phyloP scores from a whole-genome alignment of 106 monocot genomes.

The Acorus gramineus region DNA sequence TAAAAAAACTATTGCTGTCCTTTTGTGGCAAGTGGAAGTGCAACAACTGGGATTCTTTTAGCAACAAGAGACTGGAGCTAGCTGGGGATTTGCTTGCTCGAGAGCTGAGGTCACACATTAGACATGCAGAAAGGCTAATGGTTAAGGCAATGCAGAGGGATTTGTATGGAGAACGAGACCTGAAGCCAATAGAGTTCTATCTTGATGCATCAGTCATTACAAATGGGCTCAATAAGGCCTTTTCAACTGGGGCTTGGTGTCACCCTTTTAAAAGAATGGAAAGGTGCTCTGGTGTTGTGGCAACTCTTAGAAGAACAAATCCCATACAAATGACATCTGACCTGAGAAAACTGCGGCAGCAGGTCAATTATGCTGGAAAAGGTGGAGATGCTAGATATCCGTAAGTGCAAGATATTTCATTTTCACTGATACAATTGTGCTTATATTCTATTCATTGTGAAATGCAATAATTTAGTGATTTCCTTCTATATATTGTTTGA shows the following conservation, averaged over 20 bases:
- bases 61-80: conserved; percentile 83
- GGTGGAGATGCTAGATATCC: conserved; percentile 97
- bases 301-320: conserved; percentile 77
- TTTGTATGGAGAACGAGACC: conserved; percentile 54
- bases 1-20: conserved; percentile 60
- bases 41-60: conserved; percentile 86
- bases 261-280: conserved; percentile 70
- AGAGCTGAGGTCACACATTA: conserved; percentile 61
- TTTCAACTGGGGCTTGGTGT: conserved; percentile 82
- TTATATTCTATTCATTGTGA: no score
- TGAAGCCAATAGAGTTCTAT: conserved; percentile 54
- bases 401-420: conserved; percentile 38
- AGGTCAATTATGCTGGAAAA: conserved; percentile 82
- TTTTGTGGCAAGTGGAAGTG: conserved; percentile 65
- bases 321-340: conserved; percentile 77
- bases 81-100: conserved; percentile 71
- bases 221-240: conserved; percentile 72
- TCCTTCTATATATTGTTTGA: no score
- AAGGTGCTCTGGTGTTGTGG: conserved; percentile 69
- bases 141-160: conserved; percentile 75
- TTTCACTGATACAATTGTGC: no score
- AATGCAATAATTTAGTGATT: no score
- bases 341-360: conserved; percentile 79
- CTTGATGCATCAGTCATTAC: conserved; percentile 81
- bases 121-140: conserved; percentile 77